phyloP scores from a whole-genome alignment of 495 filamentous ascomycete species.

The Lindgomyces ingoldianus region DNA sequence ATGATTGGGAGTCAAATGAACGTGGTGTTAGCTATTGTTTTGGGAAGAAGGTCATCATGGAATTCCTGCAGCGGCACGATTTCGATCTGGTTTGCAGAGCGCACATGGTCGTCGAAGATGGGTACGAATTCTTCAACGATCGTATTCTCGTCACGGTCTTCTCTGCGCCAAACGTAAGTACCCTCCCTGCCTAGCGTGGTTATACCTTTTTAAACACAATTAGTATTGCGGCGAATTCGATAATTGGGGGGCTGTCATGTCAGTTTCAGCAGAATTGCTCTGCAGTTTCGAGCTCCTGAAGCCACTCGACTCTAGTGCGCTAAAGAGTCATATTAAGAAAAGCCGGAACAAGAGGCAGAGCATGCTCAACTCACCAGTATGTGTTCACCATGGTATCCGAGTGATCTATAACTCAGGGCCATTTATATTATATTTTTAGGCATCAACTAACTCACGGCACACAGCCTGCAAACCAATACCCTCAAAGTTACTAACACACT shows the following conservation, averaged over 20 bases:
- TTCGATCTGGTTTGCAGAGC: constrained; percentile 97
- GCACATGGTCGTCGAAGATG: constrained; percentile 99
- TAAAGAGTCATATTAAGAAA: constrained; percentile 99
- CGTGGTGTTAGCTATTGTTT: constrained; percentile 98
- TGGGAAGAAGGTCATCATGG: constrained; percentile 96
- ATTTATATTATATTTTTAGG: constrained; percentile 20
- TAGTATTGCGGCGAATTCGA: constrained; percentile 99
- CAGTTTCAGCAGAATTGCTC: constrained; percentile 85
- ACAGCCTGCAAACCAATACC: constrained; percentile 39
- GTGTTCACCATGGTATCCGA: constrained; percentile 18
- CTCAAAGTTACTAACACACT: constrained; percentile 41
- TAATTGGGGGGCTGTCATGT: constrained; percentile 99
- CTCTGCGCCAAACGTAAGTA: constrained; percentile 91
- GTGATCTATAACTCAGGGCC: constrained; percentile 7
- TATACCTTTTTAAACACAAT: constrained; percentile 3
- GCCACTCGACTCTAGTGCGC: constrained; percentile 89
- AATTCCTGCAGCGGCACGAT: constrained; percentile 91
- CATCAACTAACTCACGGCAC: constrained; percentile 22
- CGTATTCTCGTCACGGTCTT: constrained; percentile 96
- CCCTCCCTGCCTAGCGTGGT: constrained; percentile 35
- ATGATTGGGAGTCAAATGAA: constrained; percentile 97
- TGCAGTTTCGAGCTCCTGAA: constrained; percentile 98
- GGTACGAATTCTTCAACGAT: constrained; percentile 98
- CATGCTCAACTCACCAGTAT: constrained; percentile 90
- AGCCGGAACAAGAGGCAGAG: constrained; percentile 85